Base-by-base conservation (phyloP, 2,329 filamentous ascomycete genomes). In the Colletotrichum agaves region DNA sequence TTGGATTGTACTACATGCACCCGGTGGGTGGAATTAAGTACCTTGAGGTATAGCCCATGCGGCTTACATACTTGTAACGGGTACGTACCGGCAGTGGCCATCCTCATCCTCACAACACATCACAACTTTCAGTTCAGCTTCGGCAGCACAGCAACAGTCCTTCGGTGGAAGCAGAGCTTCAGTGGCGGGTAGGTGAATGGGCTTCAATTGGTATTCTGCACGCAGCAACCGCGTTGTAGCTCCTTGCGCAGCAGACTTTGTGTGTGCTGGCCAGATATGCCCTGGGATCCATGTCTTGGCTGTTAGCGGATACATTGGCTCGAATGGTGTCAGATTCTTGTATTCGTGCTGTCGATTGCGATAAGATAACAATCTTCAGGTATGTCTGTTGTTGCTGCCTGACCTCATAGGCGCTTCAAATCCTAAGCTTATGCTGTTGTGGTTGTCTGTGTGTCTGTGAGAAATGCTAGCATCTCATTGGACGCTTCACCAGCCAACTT, bases 261-360 rank as follows among this genome's bases (percentile, higher is more conserved):
- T 64, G 55, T 64, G 53, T 64, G 65, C 61, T 55, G 61, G 47
- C 17, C 47, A 52, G 53, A 53, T 60, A 65, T 65, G 65, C 65
- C 65, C 55, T 68, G 65, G 47, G 53, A 64, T 65, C 55, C 65
- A 68, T 68, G 64, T 64, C 60, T 56, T 53, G 62, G 61, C 52
- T 64, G 53, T 68, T 65, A 68, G 65, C 61, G 61, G 53, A 11
- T 65, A 60, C 55, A 17, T 50, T 62, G 65, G 61, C 61, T 41
- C 39, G 46, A 17, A 56, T 59, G 65, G 65, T 65, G 47, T 68
- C 46, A 65, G 61, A 55, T 67, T 62, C 41, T 35, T 35, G 21
- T n/a, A n/a, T 50, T n/a, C 23, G 12, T 50, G 47, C 21, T 11
- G 47, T n/a, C 15, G 21, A 50, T 37, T 5, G 15, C 27, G 23